Base-by-base conservation (phyloP, 176 grass and related monocot genomes). In the Otatea glauca region DNA sequence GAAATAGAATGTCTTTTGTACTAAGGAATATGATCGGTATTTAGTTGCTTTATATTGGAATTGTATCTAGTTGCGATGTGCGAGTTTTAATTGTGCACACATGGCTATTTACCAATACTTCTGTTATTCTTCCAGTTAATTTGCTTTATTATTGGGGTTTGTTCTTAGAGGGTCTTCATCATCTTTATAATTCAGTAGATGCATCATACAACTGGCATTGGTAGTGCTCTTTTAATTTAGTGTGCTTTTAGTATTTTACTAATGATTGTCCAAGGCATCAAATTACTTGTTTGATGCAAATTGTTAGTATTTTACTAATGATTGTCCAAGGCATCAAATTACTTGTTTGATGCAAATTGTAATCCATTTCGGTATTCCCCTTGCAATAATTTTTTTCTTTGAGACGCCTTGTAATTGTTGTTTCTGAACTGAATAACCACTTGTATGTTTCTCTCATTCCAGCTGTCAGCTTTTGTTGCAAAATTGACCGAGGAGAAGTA, bases 401-500 rank as follows among this genome's bases (percentile, higher is more conserved):
- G 29, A 43, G 42, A 43, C 9, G 42, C 38, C 2, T 38, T 65
- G 20, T 61, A 24, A 21, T 75, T 50, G 16, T 65, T 77, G 5
- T 73, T 67, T 35, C 49, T 86, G 27, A 71, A 49, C 24, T 84
- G 50, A 84, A 73, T 75, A 60, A 63, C 70, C 18, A 83, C 27
- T 39, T 83, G 2, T n/a, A 41, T 75, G 1, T 84, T 88, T 76
- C 18, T 69, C 63, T 71, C 66, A 48, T 84, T 82, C 29, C 79
- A 92, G 90, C 27, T 74, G 15, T 48, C 2, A 53, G 63, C 83
- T 71, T 59, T 89, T 43, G 75, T 92, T 76, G 61, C 75, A 86
- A 89, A 83, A 74, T 63, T 92, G 53, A 84, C 53, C 0, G 75
- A 92, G 70, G 90, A 86, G 83, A 92, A 56, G 55, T 82, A 89